Evolutionary conservation across 2,329 filamentous ascomycete genomes (phyloP).

Genomic region (Monosporascus sp.): DNA sequence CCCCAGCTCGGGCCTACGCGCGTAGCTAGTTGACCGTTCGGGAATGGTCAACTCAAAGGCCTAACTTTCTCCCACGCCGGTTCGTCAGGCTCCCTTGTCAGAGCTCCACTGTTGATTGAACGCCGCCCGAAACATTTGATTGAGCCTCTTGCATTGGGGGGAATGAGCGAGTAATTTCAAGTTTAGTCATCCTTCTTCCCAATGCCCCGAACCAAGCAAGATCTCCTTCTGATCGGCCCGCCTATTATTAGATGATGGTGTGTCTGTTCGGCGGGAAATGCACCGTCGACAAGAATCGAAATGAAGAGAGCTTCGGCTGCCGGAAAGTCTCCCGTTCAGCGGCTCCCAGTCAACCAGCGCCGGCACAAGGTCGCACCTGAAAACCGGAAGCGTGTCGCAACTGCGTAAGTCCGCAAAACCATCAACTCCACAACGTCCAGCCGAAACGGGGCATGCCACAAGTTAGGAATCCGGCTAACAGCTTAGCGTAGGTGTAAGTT

Average conservation of each 20-base stretch:
- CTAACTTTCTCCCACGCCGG: not conserved
- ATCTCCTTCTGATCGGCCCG: not conserved
- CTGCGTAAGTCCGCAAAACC: conserved; percentile 36
- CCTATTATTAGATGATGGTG: not conserved
- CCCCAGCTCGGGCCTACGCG: not conserved
- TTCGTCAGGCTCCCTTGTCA: not conserved
- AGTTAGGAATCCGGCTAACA: not conserved
- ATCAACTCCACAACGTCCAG: not conserved
- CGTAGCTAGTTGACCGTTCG: not conserved
- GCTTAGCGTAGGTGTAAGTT: not conserved
- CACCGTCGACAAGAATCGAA: not conserved
- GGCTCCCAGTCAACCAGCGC: conserved; percentile 46
- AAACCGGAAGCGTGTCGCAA: conserved; percentile 43
- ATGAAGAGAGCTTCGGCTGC: not conserved
- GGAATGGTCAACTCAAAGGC: not conserved
- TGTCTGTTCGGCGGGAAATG: not conserved
- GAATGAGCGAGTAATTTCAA: not conserved
- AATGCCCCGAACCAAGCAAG: not conserved
- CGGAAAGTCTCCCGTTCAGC: conserved; percentile 15
- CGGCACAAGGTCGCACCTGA: conserved; percentile 42
- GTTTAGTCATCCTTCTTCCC: not conserved
- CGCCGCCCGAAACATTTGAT: not conserved
- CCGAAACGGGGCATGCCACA: not conserved
- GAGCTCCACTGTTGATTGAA: not conserved
- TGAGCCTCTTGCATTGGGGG: not conserved